Percentiles rank a stretch among this genome's conserved stretches.
These are phyloP conservation scores for Rhodotorula mucilaginosa DNA, from an alignment of 1,284 basidiomycete genomes.

Conservation along the genomic window DNA sequence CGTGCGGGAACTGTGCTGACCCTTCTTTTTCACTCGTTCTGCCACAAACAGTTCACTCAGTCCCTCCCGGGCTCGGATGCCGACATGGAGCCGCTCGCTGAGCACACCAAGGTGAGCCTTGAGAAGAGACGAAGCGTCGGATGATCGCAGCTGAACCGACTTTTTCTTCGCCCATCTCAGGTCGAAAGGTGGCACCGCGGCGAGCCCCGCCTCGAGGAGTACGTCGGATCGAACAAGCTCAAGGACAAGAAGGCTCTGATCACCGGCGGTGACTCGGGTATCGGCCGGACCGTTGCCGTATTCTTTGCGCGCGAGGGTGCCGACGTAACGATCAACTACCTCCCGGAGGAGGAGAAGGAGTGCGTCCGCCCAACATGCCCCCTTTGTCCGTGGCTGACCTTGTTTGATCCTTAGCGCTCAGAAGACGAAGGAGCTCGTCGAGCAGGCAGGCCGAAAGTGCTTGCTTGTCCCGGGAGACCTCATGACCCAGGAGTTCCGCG, in stretches of 20 bases:
- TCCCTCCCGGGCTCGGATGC: constrained; percentile 56
- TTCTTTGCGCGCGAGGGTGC: constrained; percentile 65
- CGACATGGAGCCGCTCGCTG: constrained; percentile 18
- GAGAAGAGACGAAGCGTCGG: too few relatives aligned
- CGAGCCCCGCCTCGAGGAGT: constrained; percentile 58
- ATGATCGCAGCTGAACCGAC: not conserved
- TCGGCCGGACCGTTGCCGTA: constrained; percentile 61
- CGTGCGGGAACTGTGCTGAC: not conserved
- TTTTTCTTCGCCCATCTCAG: constrained; percentile 52
- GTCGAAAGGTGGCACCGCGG: constrained; percentile 62
- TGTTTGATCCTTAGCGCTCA: constrained; percentile 13
- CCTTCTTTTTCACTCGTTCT: too few relatives aligned
- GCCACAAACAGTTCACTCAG: constrained; percentile 50
- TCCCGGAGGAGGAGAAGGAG: constrained; percentile 62
- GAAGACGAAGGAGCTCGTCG: constrained; percentile 55
- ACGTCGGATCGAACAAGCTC: constrained; percentile 55
- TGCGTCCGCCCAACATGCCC: constrained; percentile 43
- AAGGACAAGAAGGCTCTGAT: constrained; percentile 61
- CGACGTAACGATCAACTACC: constrained; percentile 64
- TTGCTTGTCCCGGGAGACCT: constrained; percentile 58
- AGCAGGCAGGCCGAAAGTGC: constrained; percentile 53
- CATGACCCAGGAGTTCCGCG: constrained; percentile 49
- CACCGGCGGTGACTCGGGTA: constrained; percentile 60
- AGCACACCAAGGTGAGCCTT: constrained; percentile 15
- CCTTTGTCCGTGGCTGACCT: not conserved